Evolutionary conservation across 2,329 filamentous ascomycete species (phyloP), one percentile per base, ranked within the genome.

Genomic region (Arthrinium puccinioides): DNA sequence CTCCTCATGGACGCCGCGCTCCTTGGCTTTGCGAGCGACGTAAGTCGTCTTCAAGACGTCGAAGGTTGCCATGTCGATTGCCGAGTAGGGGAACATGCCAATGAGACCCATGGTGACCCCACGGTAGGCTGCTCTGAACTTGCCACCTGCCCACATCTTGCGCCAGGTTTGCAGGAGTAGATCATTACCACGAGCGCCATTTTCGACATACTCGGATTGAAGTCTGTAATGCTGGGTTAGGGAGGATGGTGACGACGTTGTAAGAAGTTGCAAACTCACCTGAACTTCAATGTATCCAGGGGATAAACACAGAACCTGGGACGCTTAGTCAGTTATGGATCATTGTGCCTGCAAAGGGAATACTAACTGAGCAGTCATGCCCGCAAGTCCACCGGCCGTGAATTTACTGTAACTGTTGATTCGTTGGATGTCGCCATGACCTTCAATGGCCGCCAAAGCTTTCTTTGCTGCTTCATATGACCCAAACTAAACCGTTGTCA

Each of bases 71-170:
- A 98, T 82, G 56, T 98, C 92, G 55, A 98, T 94, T 34, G 92
- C 92, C 28, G 88, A 90, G 60, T 97, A 98, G 0, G 92, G 92
- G 53, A 98, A 98, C 80, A 97, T 96, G 57, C 92, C 92, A 35
- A 96, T 66, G 4, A 98, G 72, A 13, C 92, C 92, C 76, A 97
- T 92, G 0, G 88, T 89, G 23, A 98, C 74, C 27, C 92, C 92
- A 37, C 90, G 87, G 60, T 97, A 98, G 45, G 88, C 90, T 6
- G 85, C 74, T 21, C 76, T 69, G 20, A 89, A 48, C 16, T 87
- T 87, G 41, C 86, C 84, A 41, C 80, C 76, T 27, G 72, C 74
- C 69, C 82, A 87, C 83, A 98, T 95, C 58, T 88, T 94, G 56
- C 76, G 74, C 3, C 86, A 86, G 1, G 90, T 97, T 33, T 84